Base-by-base conservation (phyloP, 2,329 filamentous ascomycete genomes). In the Bipolaris sorokiniana region DNA sequence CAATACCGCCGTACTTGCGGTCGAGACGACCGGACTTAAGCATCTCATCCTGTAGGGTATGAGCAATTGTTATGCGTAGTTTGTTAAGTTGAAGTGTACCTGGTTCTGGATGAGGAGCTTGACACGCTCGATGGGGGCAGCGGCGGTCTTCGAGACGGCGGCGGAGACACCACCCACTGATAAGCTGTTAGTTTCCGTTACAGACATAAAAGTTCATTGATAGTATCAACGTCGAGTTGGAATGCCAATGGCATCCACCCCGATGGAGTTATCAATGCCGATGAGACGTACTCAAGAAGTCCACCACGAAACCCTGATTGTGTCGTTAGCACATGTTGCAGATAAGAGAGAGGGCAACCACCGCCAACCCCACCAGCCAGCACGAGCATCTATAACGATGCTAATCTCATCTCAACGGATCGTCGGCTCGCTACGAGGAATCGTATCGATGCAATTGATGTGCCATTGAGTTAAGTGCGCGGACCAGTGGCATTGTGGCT, bases 31-130 rank as follows among this genome's bases (percentile, higher is more conserved):
- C 95, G 79, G 89, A 83, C 89, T 97, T 97, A 78, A 99, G 85
- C 95, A 99, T 99, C 88, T 99, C 95, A 95, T 99, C 95, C 95
- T 97, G 74, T 74, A 16, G 20, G 10, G 36, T 49, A 60, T 76
- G 52, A 76, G 70, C 55, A 13, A 20, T 15, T 36, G 16, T 34
- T n/a, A 31, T 51, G 15, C 28, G 47, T 18, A n/a, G 7, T 15
- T 1, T n/a, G n/a, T 6, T 59, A 31, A 26, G 59, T 55, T 54
- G 53, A 86, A 47, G 51, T 92, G 72, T 88, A 97, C 93, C 90
- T 99, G 95, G 87, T 99, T 99, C 88, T 99, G 95, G 86, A 99
- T 96, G 79, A 99, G 91, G 80, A 99, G 95, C 93, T 99, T 99
- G 85, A 99, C 90, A 92, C 95, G 95, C 93, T 99, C 95, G 77